These are phyloP conservation scores for Suillus americanus DNA, from an alignment of 768 basidiomycete species.

Conservation along the genomic window DNA sequence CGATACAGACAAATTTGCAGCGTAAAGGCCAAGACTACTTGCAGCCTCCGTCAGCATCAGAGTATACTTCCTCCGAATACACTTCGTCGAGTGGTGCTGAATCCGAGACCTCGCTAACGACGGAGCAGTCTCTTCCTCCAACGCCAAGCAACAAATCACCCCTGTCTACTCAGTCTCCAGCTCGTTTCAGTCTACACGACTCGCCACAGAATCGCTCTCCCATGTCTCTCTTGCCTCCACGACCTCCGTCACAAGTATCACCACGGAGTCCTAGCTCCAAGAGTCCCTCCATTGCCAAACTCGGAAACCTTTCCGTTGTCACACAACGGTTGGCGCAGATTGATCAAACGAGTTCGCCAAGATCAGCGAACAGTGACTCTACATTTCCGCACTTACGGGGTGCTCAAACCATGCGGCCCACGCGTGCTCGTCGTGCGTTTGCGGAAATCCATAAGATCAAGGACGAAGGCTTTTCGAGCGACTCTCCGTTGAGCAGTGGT, in stretches of 20 bases:
- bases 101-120: constrained; percentile 1
- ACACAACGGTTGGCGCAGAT: constrained; percentile 66
- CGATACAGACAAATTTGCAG: constrained; percentile 20
- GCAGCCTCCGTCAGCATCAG: constrained; percentile 14
- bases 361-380: constrained; percentile 14
- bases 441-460: constrained; percentile 24
- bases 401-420: constrained; percentile 19
- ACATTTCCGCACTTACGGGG: constrained; percentile 22
- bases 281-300: constrained; percentile 64
- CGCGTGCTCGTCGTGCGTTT: constrained; percentile 18
- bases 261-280: constrained; percentile 26
- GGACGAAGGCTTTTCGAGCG: constrained; percentile 9
- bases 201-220: constrained; percentile 3
- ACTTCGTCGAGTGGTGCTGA: constrained; percentile 24
- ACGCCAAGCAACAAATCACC: constrained; percentile 30
- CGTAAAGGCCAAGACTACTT: constrained; percentile 4
- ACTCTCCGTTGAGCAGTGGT: neutral
- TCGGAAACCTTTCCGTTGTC: constrained; percentile 62
- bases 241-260: constrained; percentile 25
- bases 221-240: constrained; percentile 22
- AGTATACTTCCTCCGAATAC: constrained; percentile 26
- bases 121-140: constrained; percentile 17
- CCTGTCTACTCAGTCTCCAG: constrained; percentile 12
- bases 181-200: neutral
- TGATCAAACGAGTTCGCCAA: constrained; percentile 31